phyloP scores from a whole-genome alignment of 441 rosid genomes.

The Corymbia citriodora region DNA sequence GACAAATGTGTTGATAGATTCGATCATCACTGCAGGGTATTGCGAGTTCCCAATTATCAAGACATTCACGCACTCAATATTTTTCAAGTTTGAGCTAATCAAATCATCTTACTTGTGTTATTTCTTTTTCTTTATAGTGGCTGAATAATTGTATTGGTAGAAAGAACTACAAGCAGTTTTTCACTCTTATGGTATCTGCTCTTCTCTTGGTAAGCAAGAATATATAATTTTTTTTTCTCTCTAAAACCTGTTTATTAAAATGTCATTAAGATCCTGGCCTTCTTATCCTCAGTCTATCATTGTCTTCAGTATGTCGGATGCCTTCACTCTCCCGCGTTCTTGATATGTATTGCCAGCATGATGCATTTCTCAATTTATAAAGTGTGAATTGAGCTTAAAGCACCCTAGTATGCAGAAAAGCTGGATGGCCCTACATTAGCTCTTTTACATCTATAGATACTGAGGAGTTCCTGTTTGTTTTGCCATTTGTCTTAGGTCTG shows the following conservation, averaged over 20 bases:
- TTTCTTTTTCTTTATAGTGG: slow-evolving; percentile 56
- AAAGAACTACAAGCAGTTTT: slow-evolving; percentile 80
- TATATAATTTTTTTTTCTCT: neutral
- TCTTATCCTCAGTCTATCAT: neutral
- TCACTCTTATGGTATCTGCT: slow-evolving; percentile 87
- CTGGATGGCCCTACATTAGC: neutral
- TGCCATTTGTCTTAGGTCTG: neutral
- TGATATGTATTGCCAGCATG: neutral
- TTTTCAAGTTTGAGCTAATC: neutral
- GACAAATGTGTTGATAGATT: slow-evolving; percentile 94
- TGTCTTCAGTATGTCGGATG: neutral
- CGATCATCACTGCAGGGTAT: slow-evolving; percentile 99
- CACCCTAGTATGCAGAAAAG: neutral
- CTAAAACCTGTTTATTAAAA: neutral
- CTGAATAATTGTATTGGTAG: slow-evolving; percentile 95
- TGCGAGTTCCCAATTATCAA: neutral
- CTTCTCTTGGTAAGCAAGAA: slow-evolving; percentile 73
- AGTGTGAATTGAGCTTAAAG: neutral
- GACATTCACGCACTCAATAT: neutral
- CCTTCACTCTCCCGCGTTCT: neutral
- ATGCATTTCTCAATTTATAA: neutral
- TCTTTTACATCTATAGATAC: neutral
- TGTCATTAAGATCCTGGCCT: neutral
- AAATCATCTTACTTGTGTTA: slow-evolving; percentile 2
- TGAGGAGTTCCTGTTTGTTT: neutral